Evolutionary conservation across 2,329 filamentous ascomycete genomes (phyloP).

Genomic region (Fusarium buharicum): DNA sequence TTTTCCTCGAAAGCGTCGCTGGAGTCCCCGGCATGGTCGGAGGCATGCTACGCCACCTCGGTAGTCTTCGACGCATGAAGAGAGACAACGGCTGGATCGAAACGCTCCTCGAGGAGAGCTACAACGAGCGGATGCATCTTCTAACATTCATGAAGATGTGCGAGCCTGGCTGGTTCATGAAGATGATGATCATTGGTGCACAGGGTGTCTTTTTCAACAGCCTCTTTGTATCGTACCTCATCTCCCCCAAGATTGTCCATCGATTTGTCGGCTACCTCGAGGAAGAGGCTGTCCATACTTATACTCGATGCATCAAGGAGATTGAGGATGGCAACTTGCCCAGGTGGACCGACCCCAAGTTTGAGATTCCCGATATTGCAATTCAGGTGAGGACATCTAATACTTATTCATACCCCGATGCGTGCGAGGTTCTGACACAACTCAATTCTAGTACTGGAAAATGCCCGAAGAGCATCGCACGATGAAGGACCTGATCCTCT

Average conservation of each 20-base stretch:
- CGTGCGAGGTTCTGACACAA: slow-evolving; percentile 11
- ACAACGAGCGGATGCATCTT: slow-evolving; percentile 94
- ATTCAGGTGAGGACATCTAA: slow-evolving; percentile 59
- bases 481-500: slow-evolving; percentile 88
- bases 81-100: slow-evolving; percentile 98
- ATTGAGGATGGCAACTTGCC: slow-evolving; percentile 86
- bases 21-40: slow-evolving; percentile 97
- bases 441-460: slow-evolving; percentile 75
- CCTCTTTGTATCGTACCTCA: slow-evolving; percentile 87
- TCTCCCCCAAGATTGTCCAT: slow-evolving; percentile 88
- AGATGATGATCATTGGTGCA: slow-evolving; percentile 87
- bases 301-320: slow-evolving; percentile 88
- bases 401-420: not conserved
- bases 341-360: slow-evolving; percentile 76
- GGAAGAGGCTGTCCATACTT: slow-evolving; percentile 96
- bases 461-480: slow-evolving; percentile 86
- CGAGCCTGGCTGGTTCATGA: slow-evolving; percentile 82
- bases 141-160: slow-evolving; percentile 93
- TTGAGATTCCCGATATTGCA: slow-evolving; percentile 87
- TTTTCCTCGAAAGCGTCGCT: slow-evolving; percentile 95
- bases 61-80: slow-evolving; percentile 84
- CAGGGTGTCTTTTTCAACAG: slow-evolving; percentile 98
- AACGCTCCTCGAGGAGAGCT: slow-evolving; percentile 87
- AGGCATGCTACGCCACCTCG: slow-evolving; percentile 90
- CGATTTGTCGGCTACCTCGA: slow-evolving; percentile 97